Evolutionary conservation across 2,329 filamentous ascomycete species (phyloP), one percentile per base, ranked within the genome.

Genomic region (Phoma sp.): DNA sequence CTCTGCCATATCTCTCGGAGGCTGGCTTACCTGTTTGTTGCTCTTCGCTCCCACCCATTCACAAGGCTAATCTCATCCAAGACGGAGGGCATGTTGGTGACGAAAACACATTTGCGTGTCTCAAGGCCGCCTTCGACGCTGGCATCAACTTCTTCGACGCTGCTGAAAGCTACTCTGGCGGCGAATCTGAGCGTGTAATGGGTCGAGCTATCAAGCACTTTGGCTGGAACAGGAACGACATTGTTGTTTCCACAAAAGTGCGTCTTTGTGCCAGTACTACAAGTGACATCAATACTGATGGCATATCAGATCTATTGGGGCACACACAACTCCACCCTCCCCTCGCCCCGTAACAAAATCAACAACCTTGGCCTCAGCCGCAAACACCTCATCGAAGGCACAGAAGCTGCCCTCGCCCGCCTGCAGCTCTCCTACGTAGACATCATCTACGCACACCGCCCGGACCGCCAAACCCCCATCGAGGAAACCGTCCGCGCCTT

Each of bases 401-500:
- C 87, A 57, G 80, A 85, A 47, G 80, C 80, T 12, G 84, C 84
- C 6, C 79, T 91, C 22, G 76, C 85, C 66, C 82, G 85, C 17
- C 75, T 88, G 33, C 55, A 79, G 66, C 78, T 87, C 29, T 78
- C 83, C n/a, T 88, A 88, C 64, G 87, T 91, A 21, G 88, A 90
- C 64, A 76, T 90, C 32, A 81, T 91, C 64, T 89, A 88, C 66
- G 87, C 88, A 15, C 88, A 91, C 75, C 82, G 88, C 19, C 85
- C 87, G 0, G 88, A 91, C 67, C 81, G 85, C 6, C 78, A 84
- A 22, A 90, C 87, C 0, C 87, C 87, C 4, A 90, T 90, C 77
- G 86, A 89, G 71, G 88, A 90, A 75, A 86, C 83, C 0, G 87
- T 90, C 25, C 84, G 87, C 43, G 86, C 84, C 38, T 90, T 91